Evolutionary conservation across 2,329 filamentous ascomycete genomes (phyloP).

Genomic region (Diaporthe sp.): DNA sequence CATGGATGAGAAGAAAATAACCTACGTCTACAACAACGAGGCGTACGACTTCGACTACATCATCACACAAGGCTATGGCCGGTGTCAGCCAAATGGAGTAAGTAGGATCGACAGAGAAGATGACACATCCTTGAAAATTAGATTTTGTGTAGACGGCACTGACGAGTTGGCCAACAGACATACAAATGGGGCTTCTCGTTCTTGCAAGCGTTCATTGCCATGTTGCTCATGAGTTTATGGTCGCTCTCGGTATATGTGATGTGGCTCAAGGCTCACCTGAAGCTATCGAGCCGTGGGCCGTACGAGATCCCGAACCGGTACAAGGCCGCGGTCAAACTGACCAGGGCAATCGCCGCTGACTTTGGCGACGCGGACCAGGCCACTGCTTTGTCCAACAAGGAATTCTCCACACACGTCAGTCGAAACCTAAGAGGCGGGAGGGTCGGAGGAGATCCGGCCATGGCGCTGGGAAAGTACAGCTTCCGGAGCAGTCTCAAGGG

Average conservation of each 20-base stretch:
- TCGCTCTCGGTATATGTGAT: neutral
- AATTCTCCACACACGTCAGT: neutral
- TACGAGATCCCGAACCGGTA: slow-evolving; percentile 14
- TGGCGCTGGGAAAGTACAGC: neutral
- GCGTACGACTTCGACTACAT: slow-evolving; percentile 1
- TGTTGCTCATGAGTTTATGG: neutral
- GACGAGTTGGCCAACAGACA: neutral
- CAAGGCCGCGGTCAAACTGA: slow-evolving; percentile 3
- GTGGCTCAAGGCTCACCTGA: slow-evolving; percentile 5
- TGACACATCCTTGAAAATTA: too few relatives aligned
- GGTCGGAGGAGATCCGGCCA: neutral
- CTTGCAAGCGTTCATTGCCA: neutral
- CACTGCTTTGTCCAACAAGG: neutral
- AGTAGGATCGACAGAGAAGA: neutral
- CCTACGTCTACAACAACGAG: neutral
- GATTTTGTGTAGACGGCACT: neutral
- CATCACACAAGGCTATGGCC: neutral
- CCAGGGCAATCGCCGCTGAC: neutral
- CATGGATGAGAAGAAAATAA: neutral
- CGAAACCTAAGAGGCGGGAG: neutral
- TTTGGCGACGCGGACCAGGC: neutral
- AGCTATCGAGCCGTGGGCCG: neutral
- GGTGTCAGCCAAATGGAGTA: slow-evolving; percentile 12
- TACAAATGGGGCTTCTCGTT: slow-evolving; percentile 26
- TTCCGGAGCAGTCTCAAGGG: neutral